Evolutionary conservation across 148 eudicot genomes (phyloP), one percentile per base, ranked within the genome.

Genomic region (Rhododendron henanense): DNA sequence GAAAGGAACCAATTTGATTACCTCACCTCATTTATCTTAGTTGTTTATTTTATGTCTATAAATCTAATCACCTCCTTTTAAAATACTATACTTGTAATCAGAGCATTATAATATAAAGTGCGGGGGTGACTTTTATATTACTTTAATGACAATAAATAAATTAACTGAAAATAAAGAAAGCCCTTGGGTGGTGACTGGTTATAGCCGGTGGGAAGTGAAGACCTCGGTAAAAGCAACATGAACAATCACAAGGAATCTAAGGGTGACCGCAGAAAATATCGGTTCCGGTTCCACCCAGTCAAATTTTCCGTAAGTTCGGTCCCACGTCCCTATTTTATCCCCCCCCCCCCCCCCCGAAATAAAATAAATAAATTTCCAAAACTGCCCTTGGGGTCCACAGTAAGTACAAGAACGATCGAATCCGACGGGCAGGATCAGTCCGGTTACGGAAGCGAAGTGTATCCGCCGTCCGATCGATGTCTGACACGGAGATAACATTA

Each of bases 231-330:
- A 28, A 69, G 75, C 75, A 69, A 31, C 75, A 13, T 81, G 85
- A 87, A 89, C 86, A 88, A 87, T 89, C 88, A 82, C 82, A 91
- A 57, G 89, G 90, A 88, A 90, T 88, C 91, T 90, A 31, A 13
- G 16, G 85, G 81, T 88, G 87, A 89, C 88, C 84, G 89, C 86
- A 89, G 79, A 85, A 90, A 87, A 74, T 89, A 91, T 90, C 91
- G 87, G 79, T 82, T 23, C 82, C 28, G 85, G 73, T 41, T 41
- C 6, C 45, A 41, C 6, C 88, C 87, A 85, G 90, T 90, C 91
- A 90, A 87, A 87, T 86, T 87, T 65, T 39, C 84, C 45, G 6
- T 65, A 28, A 84, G 45, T 74, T 80, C 85, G 78, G 78, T 79
- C 84, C 85, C 73, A 59, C 73, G 63, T 53, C 82, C 71, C 28